Conservation (phyloP, 441 rosid species). For the Erodium moschatum region DNA sequence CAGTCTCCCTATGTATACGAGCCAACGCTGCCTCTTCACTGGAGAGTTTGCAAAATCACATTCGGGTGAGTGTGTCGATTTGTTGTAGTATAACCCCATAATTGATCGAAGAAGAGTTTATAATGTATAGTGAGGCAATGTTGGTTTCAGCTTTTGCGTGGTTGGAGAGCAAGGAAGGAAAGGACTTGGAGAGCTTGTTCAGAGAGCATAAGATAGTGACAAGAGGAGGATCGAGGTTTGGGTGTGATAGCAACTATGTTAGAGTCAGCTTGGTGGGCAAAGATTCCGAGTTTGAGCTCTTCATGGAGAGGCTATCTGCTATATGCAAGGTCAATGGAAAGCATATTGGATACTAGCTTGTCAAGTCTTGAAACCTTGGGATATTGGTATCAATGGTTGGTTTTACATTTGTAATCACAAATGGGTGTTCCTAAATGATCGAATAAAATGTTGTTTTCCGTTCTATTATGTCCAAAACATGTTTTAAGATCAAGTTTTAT, state of each 20-base stretch:
- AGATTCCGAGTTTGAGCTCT: slow-evolving; percentile 42
- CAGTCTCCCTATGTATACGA: slow-evolving; percentile 42
- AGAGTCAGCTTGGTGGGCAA: slow-evolving; percentile 63
- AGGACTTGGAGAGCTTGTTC: slow-evolving; percentile 36
- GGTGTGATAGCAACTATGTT: slow-evolving; percentile 34
- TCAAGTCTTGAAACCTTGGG: too few relatives aligned
- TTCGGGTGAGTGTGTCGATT: slow-evolving; percentile 35
- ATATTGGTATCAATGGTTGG: too few relatives aligned
- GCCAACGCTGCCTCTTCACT: slow-evolving; percentile 45
- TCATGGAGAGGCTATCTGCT: slow-evolving; percentile 56
- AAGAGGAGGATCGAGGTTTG: slow-evolving; percentile 57
- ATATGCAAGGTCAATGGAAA: slow-evolving; percentile 12
- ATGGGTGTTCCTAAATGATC: too few relatives aligned
- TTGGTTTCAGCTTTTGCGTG: slow-evolving; percentile 59
- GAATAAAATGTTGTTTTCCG: too few relatives aligned
- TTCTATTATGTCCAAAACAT: too few relatives aligned
- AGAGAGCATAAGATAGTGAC: slow-evolving; percentile 38
- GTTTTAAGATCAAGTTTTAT: too few relatives aligned
- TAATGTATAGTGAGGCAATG: too few relatives aligned
- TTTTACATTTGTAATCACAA: too few relatives aligned
- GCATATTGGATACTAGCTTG: too few relatives aligned
- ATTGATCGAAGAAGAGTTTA: too few relatives aligned
- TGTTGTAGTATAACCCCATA: too few relatives aligned
- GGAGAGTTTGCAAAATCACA: slow-evolving; percentile 29
- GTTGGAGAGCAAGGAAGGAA: slow-evolving; percentile 50